Conservation (phyloP, 2,329 filamentous ascomycete genomes). For the Aschersonia sp. region DNA sequence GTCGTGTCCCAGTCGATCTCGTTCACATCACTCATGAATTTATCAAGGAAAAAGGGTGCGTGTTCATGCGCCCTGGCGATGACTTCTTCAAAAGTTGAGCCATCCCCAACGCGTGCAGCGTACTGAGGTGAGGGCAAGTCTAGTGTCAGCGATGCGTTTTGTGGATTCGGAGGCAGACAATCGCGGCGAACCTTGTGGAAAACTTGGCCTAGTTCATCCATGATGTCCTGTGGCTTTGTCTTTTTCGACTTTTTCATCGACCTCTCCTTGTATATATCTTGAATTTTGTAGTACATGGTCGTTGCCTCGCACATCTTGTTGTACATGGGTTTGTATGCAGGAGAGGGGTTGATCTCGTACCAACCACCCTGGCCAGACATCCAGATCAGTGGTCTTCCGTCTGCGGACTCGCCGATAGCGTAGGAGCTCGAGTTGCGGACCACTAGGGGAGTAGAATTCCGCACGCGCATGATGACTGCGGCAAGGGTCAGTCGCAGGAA, state of each 20-base stretch:
- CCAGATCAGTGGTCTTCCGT: slow-evolving; percentile 47
- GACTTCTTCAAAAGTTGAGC: slow-evolving; percentile 34
- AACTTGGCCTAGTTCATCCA: slow-evolving; percentile 14
- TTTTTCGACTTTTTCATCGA: slow-evolving; percentile 15
- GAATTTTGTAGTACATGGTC: slow-evolving; percentile 46
- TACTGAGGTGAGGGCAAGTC: slow-evolving; percentile 21
- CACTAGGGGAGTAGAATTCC: slow-evolving; percentile 28
- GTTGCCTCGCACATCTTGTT: slow-evolving; percentile 49
- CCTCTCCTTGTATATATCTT: slow-evolving; percentile 35
- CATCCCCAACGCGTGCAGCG: slow-evolving; percentile 36
- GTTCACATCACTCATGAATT: slow-evolving; percentile 27
- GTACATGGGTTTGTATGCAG: slow-evolving; percentile 40
- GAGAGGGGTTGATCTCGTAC: slow-evolving; percentile 51
- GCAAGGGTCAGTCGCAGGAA: neutral
- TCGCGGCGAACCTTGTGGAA: slow-evolving; percentile 12
- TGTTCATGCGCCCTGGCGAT: slow-evolving; percentile 30
- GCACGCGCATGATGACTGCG: slow-evolving; percentile 17
- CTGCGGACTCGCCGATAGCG: slow-evolving; percentile 36
- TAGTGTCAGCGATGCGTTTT: neutral
- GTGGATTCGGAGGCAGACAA: too few relatives aligned
- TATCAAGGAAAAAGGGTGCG: slow-evolving; percentile 35
- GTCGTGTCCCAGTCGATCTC: slow-evolving; percentile 28
- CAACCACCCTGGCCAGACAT: slow-evolving; percentile 44
- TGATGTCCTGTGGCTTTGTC: slow-evolving; percentile 13
- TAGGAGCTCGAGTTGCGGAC: slow-evolving; percentile 33